phyloP scores from a whole-genome alignment of 768 basidiomycete genomes.

The Rhizopogon vinicolor region DNA sequence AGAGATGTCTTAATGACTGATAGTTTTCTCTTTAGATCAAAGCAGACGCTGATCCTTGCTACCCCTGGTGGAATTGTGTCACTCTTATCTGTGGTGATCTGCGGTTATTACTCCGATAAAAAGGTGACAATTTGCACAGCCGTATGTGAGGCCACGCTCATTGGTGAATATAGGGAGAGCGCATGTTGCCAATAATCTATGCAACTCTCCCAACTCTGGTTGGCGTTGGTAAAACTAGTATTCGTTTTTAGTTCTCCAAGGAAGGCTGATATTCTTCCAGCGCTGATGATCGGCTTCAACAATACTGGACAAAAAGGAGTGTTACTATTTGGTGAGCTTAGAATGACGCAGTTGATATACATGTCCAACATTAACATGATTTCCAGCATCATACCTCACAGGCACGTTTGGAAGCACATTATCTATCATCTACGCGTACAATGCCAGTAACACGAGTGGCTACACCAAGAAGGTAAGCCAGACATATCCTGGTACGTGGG shows the following conservation, averaged over 20 bases:
- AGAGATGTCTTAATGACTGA: not conserved
- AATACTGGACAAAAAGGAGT: slow-evolving; percentile 15
- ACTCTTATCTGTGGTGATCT: slow-evolving; percentile 13
- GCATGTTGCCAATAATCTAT: slow-evolving; percentile 18
- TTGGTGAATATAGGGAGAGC: slow-evolving; percentile 5
- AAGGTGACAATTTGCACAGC: slow-evolving; percentile 3
- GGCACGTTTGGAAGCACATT: slow-evolving; percentile 22
- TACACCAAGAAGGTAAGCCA: slow-evolving; percentile 23
- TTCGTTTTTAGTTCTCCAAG: not conserved
- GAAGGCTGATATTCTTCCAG: slow-evolving; percentile 1
- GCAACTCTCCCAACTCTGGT: slow-evolving; percentile 16
- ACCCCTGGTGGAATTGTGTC: slow-evolving; percentile 18
- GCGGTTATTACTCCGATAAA: slow-evolving; percentile 19
- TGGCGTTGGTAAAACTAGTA: slow-evolving; percentile 7
- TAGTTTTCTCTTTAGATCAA: slow-evolving; percentile 3
- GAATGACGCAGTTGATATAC: not conserved
- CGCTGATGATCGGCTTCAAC: slow-evolving; percentile 19
- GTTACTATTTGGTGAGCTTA: slow-evolving; percentile 12
- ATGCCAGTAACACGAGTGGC: slow-evolving; percentile 20
- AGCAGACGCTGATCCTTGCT: slow-evolving; percentile 19
- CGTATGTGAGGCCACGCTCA: not conserved
- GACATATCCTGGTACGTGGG: not conserved
- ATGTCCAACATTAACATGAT: not conserved
- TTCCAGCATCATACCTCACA: slow-evolving; percentile 12
- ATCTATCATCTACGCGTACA: slow-evolving; percentile 21